Evolutionary conservation across 2,329 filamentous ascomycete species (phyloP).

Genomic region (Leptodontidium sp.): DNA sequence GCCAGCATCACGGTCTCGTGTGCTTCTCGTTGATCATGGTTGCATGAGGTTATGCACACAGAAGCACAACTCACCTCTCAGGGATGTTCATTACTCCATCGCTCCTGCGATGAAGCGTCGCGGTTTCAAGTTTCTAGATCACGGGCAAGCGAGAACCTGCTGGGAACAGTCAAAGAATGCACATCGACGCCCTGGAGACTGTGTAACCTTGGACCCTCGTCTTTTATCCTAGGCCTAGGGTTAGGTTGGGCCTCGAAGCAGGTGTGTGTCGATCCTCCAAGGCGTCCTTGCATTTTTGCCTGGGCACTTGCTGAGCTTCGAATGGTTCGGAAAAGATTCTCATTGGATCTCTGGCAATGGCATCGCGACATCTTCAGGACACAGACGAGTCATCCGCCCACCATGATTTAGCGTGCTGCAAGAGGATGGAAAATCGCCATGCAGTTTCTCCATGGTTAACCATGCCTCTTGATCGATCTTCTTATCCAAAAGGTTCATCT

Average conservation of each 20-base stretch:
- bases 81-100: constrained; percentile 13
- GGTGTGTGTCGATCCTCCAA: constrained; percentile 17
- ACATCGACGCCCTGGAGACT: not conserved
- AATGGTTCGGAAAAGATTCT: not conserved
- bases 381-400: not conserved
- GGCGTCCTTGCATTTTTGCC: constrained; percentile 16
- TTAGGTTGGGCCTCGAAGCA: not conserved
- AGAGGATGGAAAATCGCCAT: not conserved
- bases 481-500: not conserved
- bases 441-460: not conserved
- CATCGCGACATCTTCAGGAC: not conserved
- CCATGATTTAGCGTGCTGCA: not conserved
- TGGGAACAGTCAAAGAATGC: not conserved
- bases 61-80: constrained; percentile 11
- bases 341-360: not conserved
- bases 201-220: not conserved
- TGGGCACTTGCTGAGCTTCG: constrained; percentile 1
- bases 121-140: constrained; percentile 5
- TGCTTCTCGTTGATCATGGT: constrained; percentile 1
- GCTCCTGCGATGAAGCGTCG: constrained; percentile 14
- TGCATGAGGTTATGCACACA: constrained; percentile 3
- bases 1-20: constrained; percentile 8
- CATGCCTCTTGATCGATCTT: not conserved
- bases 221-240: not conserved
- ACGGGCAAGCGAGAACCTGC: constrained; percentile 9